phyloP scores from a whole-genome alignment of 257 asterid genomes.

The Nicotiana paniculata region DNA sequence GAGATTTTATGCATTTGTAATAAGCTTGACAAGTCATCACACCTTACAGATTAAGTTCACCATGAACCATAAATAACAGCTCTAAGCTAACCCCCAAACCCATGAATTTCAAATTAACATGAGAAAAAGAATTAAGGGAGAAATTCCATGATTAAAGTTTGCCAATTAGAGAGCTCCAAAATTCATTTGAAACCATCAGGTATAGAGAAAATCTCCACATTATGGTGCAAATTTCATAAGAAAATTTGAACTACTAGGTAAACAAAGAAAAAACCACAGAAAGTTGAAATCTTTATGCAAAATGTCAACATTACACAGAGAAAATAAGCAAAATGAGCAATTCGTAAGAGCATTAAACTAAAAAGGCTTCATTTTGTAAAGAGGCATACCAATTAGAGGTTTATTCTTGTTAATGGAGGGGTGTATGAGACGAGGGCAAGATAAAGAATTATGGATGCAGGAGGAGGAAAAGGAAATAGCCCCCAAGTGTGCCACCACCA shows the following conservation, averaged over 20 bases:
- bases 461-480: conserved; percentile 39
- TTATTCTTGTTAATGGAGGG: conserved; percentile 23
- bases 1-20: neutral
- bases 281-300: neutral
- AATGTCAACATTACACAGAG: neutral
- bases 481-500: conserved; percentile 37
- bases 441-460: conserved; percentile 18
- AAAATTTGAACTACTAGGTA: neutral
- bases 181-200: neutral
- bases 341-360: neutral
- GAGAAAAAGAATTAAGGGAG: neutral
- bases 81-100: neutral
- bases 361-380: neutral
- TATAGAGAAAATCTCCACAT: neutral
- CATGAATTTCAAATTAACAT: neutral
- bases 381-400: conserved; percentile 37
- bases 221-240: neutral
- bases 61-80: neutral
- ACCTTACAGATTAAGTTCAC: neutral
- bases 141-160: neutral
- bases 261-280: neutral
- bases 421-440: conserved; percentile 19
- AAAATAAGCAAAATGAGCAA: neutral
- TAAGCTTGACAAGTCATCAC: neutral
- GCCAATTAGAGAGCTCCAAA: neutral